These are phyloP conservation scores for Nitzschia sp. DNA, from an alignment of 108 stramenopile species.

Conservation along the genomic window DNA sequence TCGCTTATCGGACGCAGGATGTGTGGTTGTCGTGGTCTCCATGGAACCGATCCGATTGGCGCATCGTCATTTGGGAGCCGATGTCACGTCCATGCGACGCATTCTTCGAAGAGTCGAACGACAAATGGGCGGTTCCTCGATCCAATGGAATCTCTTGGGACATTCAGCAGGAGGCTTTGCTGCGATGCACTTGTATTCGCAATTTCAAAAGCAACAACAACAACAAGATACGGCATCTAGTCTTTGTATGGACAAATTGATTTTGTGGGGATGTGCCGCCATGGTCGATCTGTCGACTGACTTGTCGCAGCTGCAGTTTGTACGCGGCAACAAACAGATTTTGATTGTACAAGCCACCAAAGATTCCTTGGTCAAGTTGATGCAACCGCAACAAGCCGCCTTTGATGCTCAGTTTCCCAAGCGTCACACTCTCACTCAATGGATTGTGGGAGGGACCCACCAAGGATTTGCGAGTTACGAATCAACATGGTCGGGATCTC, in stretches of 20 bases:
- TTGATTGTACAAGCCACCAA: slow-evolving; percentile 34
- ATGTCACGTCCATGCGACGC: background rate
- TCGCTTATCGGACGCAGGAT: slow-evolving; percentile 31
- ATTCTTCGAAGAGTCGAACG: slow-evolving; percentile 13
- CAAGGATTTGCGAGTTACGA: slow-evolving; percentile 42
- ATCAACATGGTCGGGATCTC: slow-evolving; percentile 3
- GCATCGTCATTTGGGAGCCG: slow-evolving; percentile 14
- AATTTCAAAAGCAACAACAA: background rate
- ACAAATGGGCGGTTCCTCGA: background rate
- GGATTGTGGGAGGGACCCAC: slow-evolving; percentile 37
- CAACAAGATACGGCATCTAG: background rate
- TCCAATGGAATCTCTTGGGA: slow-evolving; percentile 37
- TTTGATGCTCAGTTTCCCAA: slow-evolving; percentile 28
- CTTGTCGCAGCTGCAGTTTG: slow-evolving; percentile 3
- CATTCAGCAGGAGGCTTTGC: slow-evolving; percentile 50
- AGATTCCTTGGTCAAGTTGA: slow-evolving; percentile 21
- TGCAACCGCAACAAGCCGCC: background rate
- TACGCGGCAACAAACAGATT: background rate
- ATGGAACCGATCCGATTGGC: slow-evolving; percentile 39
- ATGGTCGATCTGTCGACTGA: slow-evolving; percentile 23
- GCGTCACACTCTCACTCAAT: background rate
- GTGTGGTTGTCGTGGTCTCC: slow-evolving; percentile 35
- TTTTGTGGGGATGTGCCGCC: slow-evolving; percentile 41
- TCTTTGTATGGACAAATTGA: slow-evolving; percentile 3
- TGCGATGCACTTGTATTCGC: slow-evolving; percentile 20